Percentiles rank a stretch among this genome's conserved stretches.
Evolutionary conservation across 345 rosid genomes (phyloP).

Genomic region (Salix caprea): DNA sequence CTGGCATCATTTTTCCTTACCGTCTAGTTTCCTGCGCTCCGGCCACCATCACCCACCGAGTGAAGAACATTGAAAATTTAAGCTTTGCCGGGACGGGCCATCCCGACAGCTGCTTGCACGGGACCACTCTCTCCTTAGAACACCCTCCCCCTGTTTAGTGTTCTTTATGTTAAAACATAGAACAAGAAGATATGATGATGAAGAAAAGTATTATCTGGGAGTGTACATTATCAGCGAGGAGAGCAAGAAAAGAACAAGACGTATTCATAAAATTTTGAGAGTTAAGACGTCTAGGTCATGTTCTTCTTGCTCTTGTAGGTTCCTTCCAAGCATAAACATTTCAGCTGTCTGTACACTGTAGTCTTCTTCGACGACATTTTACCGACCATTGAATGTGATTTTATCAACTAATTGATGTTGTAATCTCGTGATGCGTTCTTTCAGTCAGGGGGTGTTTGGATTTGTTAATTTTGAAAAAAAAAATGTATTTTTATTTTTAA

Average conservation of each 20-base stretch:
- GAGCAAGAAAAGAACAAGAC: constrained; percentile 24
- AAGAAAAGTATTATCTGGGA: constrained; percentile 10
- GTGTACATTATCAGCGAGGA: constrained; percentile 35
- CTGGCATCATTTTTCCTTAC: not conserved
- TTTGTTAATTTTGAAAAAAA: too few species aligned
- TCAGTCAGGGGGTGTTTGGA: too few species aligned
- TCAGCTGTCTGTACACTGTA: constrained; percentile 12
- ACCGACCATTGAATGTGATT: constrained; percentile 4
- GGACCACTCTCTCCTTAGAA: not conserved
- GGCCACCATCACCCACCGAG: not conserved
- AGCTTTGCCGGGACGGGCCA: not conserved
- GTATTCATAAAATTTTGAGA: constrained; percentile 30
- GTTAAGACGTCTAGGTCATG: constrained; percentile 14
- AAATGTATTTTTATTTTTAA: too few species aligned
- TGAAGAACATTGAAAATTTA: constrained; percentile 6
- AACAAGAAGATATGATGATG: constrained; percentile 6
- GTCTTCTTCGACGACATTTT: constrained; percentile 14
- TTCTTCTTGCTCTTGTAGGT: constrained; percentile 24
- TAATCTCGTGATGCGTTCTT: not conserved
- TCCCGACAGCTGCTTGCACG: constrained; percentile 3
- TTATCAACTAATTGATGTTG: not conserved
- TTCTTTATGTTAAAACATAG: constrained; percentile 13
- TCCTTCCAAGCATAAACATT: constrained; percentile 1
- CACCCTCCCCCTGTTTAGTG: not conserved
- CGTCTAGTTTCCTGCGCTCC: not conserved